These are phyloP conservation scores for Scytalidium lignicola DNA, from an alignment of 2,329 filamentous ascomycete species.

Conservation along the genomic window DNA sequence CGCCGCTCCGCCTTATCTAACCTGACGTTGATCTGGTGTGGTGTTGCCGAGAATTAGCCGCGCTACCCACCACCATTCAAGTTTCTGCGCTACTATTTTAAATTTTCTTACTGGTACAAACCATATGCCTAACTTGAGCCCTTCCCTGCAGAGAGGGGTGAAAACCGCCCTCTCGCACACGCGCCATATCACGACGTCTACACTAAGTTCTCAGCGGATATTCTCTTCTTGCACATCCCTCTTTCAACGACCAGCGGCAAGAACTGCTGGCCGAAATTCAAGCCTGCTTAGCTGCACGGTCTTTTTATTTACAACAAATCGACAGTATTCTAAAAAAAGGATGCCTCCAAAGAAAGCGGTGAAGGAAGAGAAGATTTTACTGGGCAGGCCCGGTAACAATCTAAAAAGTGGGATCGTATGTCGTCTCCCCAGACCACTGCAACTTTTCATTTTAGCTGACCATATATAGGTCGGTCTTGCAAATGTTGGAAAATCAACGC, in stretches of 20 bases:
- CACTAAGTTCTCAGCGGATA: conserved; percentile 31
- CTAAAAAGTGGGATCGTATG: conserved; percentile 98
- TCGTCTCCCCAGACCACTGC: conserved; percentile 20
- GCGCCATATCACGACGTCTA: conserved; percentile 24
- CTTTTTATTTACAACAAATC: conserved; percentile 40
- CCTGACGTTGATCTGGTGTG: neutral
- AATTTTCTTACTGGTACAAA: conserved; percentile 1
- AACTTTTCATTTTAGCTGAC: conserved; percentile 8
- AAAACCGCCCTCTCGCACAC: conserved; percentile 17
- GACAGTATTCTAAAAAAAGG: conserved; percentile 48
- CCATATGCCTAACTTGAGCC: conserved; percentile 1
- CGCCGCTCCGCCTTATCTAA: neutral
- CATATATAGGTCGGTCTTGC: conserved; percentile 79
- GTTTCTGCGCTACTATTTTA: neutral
- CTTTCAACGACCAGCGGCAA: conserved; percentile 44
- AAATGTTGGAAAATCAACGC: conserved; percentile 98
- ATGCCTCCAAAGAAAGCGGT: conserved; percentile 96
- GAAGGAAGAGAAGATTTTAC: conserved; percentile 90
- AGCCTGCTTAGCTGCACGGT: conserved; percentile 31
- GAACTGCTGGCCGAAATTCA: conserved; percentile 34
- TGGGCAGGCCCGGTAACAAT: conserved; percentile 95
- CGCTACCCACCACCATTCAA: neutral
- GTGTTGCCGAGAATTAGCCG: neutral
- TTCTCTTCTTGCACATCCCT: conserved; percentile 47
- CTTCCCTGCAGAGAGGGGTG: conserved; percentile 11